phyloP scores from a whole-genome alignment of 2,329 filamentous ascomycete species.

The Neoarthrinium moseri region DNA sequence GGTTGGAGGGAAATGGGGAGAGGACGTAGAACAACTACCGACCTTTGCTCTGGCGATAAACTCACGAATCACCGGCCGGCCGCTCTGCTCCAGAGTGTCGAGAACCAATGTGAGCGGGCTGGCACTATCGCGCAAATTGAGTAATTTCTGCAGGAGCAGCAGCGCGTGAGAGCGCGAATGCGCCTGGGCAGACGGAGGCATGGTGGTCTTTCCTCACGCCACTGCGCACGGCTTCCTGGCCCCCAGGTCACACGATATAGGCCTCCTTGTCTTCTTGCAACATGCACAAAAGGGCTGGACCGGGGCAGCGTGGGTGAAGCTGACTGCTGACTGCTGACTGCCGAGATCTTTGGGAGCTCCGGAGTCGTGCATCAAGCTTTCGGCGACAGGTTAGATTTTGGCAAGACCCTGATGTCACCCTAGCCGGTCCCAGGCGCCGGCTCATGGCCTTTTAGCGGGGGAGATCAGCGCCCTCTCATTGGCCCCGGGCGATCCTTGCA shows the following conservation, averaged over 20 bases:
- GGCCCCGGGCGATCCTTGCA: background rate
- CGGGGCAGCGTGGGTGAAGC: no score
- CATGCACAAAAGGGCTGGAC: no score
- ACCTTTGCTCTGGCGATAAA: constrained; percentile 76
- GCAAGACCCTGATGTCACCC: constrained; percentile 7
- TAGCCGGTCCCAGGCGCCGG: background rate
- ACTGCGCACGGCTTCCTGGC: background rate
- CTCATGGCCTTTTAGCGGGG: constrained; percentile 2
- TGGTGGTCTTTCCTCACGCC: constrained; percentile 24
- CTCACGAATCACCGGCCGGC: constrained; percentile 67
- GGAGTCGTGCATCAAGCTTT: no score
- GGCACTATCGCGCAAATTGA: constrained; percentile 74
- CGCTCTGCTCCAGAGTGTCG: constrained; percentile 82
- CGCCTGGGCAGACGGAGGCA: constrained; percentile 56
- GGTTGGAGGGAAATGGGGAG: background rate
- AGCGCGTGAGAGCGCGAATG: constrained; percentile 83
- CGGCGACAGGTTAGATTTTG: no score
- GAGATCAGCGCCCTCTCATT: background rate
- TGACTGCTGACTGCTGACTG: background rate
- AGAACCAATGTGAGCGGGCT: constrained; percentile 86
- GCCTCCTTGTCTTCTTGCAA: no score
- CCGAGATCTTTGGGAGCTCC: no score
- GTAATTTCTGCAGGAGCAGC: constrained; percentile 77
- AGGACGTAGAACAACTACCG: constrained; percentile 15
- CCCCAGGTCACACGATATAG: no score